Percentiles rank a stretch among this genome's conserved stretches.
These are phyloP conservation scores for Sugiyamaella valdiviana DNA, from an alignment of 805 yeast genomes.

Conservation along the genomic window DNA sequence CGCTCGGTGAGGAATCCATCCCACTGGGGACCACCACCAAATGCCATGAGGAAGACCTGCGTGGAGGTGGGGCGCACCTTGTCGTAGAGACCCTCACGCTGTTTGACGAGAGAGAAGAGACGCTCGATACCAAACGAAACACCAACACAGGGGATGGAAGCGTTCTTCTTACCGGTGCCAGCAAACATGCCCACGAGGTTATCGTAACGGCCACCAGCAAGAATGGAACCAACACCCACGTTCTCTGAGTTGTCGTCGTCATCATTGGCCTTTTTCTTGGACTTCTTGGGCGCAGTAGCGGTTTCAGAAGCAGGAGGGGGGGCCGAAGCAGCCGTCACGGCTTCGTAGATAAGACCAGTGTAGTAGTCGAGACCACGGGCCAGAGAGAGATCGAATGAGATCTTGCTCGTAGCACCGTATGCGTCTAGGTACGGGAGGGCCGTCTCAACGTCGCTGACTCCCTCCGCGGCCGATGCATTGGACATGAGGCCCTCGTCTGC, in stretches of 20 bases:
- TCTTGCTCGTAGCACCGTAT: slow-evolving; percentile 50
- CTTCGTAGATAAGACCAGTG: slow-evolving; percentile 95
- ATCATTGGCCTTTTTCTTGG: slow-evolving; percentile 32
- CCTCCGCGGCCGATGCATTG: slow-evolving; percentile 71
- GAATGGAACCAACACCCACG: slow-evolving; percentile 97
- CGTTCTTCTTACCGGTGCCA: slow-evolving; percentile 64
- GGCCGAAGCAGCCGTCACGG: slow-evolving; percentile 92
- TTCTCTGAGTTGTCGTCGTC: slow-evolving; percentile 93
- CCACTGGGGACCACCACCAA: slow-evolving; percentile 98
- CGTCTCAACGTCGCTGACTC: slow-evolving; percentile 71
- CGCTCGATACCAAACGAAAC: slow-evolving; percentile 96
- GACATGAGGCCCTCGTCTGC: slow-evolving; percentile 51
- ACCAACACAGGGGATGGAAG: slow-evolving; percentile 94
- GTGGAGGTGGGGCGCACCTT: slow-evolving; percentile 78
- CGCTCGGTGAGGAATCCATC: slow-evolving; percentile 87
- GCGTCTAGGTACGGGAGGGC: slow-evolving; percentile 78
- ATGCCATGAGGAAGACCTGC: slow-evolving; percentile 93
- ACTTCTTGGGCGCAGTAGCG: slow-evolving; percentile 18
- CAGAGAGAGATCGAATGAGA: slow-evolving; percentile 86
- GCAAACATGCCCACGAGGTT: slow-evolving; percentile 95
- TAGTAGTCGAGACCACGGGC: slow-evolving; percentile 98
- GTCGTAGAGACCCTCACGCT: slow-evolving; percentile 57
- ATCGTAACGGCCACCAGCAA: slow-evolving; percentile 98
- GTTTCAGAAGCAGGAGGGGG: slow-evolving; percentile 52
- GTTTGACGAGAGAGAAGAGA: slow-evolving; percentile 80